A percentile compares a stretch with the other conserved stretches of the same genome.
phyloP scores from a whole-genome alignment of 2,329 filamentous ascomycete genomes.

The Alternaria rosae region DNA sequence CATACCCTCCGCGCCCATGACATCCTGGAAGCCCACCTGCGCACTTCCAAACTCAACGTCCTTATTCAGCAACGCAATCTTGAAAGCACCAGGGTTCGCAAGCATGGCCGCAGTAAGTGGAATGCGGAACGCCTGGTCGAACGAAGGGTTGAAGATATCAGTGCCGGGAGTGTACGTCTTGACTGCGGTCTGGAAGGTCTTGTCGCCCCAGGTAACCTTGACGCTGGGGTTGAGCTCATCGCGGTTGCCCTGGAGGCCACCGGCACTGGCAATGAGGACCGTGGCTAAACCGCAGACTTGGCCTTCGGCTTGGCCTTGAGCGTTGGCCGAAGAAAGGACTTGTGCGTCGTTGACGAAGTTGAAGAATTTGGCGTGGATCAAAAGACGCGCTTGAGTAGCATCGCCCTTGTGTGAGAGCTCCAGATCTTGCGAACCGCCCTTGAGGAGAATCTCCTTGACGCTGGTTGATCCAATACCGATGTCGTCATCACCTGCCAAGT shows the following conservation, averaged over 20 bases:
- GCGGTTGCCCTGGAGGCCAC: slow-evolving; percentile 54
- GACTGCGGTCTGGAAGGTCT: slow-evolving; percentile 53
- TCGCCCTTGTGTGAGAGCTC: slow-evolving; percentile 50
- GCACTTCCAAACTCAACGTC: slow-evolving; percentile 33
- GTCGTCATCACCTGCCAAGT: slow-evolving; percentile 54
- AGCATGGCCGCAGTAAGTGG: slow-evolving; percentile 49
- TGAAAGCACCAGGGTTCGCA: slow-evolving; percentile 30
- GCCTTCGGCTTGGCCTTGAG: slow-evolving; percentile 28
- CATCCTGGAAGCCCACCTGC: slow-evolving; percentile 38
- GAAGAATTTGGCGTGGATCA: slow-evolving; percentile 52
- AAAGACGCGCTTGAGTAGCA: slow-evolving; percentile 46
- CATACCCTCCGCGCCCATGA: slow-evolving; percentile 31
- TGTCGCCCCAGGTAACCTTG: slow-evolving; percentile 53
- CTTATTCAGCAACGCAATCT: slow-evolving; percentile 39
- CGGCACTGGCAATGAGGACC: slow-evolving; percentile 54
- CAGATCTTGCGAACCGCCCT: slow-evolving; percentile 54
- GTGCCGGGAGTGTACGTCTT: slow-evolving; percentile 55
- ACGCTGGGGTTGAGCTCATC: slow-evolving; percentile 57
- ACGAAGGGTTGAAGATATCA: slow-evolving; percentile 59
- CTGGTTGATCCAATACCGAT: slow-evolving; percentile 54
- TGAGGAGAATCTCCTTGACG: slow-evolving; percentile 53
- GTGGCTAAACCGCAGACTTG: slow-evolving; percentile 53
- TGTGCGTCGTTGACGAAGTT: slow-evolving; percentile 50
- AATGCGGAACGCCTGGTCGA: slow-evolving; percentile 56
- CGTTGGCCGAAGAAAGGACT: slow-evolving; percentile 40